Evolutionary conservation across 352 stramenopile genomes (phyloP).

Genomic region (Blastocystis sp.): DNA sequence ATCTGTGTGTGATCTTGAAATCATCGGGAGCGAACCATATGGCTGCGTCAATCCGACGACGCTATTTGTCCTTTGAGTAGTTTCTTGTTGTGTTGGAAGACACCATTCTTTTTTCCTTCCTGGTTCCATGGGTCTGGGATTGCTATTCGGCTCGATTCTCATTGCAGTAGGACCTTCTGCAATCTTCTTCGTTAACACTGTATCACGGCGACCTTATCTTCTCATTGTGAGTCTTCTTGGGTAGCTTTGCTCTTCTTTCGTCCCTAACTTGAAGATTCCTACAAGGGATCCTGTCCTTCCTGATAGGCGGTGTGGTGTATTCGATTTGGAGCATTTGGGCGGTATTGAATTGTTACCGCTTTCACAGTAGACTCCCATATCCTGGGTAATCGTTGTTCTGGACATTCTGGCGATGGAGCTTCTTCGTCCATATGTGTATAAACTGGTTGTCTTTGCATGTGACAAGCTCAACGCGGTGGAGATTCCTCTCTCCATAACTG

Average conservation of each 20-base stretch:
- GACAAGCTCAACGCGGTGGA: conserved; percentile 14
- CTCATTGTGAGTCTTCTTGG: conserved; percentile 8
- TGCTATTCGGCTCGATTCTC: conserved; percentile 16
- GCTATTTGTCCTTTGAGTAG: neutral
- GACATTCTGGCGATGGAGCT: neutral
- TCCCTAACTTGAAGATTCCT: neutral
- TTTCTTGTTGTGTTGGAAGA: neutral
- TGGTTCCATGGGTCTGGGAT: neutral
- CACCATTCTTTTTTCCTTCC: neutral
- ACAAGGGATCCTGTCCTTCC: neutral
- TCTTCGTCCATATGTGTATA: conserved; percentile 12
- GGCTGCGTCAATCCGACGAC: neutral
- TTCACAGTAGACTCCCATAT: conserved; percentile 1
- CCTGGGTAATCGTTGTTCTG: neutral
- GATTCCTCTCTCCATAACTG: conserved; percentile 26
- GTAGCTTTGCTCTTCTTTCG: neutral
- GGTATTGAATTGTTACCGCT: neutral
- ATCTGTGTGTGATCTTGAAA: conserved; percentile 35
- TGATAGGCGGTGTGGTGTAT: neutral
- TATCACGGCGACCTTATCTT: conserved; percentile 33
- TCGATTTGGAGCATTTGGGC: conserved; percentile 53
- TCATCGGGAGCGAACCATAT: neutral
- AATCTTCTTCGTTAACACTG: conserved; percentile 36
- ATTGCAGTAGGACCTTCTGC: conserved; percentile 18
- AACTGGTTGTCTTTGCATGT: neutral